phyloP scores from a whole-genome alignment of 306 rosid genomes.

The Geum urbanum region DNA sequence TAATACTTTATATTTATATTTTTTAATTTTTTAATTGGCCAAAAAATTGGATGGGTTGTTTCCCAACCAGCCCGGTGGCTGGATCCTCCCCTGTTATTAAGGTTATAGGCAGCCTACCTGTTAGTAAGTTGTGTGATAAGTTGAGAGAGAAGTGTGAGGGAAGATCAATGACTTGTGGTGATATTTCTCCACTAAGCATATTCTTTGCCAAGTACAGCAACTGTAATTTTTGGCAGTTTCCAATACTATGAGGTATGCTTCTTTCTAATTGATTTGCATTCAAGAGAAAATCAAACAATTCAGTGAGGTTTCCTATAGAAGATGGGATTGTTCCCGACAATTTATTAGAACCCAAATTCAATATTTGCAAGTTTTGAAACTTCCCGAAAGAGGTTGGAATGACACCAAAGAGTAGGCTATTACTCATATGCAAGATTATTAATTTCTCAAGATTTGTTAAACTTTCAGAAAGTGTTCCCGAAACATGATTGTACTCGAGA shows the following conservation, averaged over 20 bases:
- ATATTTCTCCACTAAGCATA: conserved; percentile 29
- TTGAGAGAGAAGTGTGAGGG: conserved; percentile 5
- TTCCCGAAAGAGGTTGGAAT: conserved; percentile 27
- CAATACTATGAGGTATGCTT: conserved; percentile 30
- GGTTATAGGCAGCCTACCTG: too few relatives aligned
- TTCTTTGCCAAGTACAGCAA: not conserved
- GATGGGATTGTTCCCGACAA: conserved; percentile 22
- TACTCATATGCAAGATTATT: not conserved
- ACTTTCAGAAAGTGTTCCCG: not conserved
- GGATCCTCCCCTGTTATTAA: too few relatives aligned
- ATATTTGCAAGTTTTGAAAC: conserved; percentile 12
- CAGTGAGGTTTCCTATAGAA: conserved; percentile 32
- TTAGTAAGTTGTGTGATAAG: conserved; percentile 32
- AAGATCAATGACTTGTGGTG: conserved; percentile 18
- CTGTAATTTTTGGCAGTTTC: conserved; percentile 22
- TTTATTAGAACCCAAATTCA: not conserved
- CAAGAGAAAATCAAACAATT: conserved; percentile 5
- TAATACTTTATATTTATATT: too few relatives aligned
- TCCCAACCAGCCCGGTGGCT: too few relatives aligned
- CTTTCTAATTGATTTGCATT: conserved; percentile 25
- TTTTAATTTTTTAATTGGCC: too few relatives aligned
- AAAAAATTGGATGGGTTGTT: too few relatives aligned
- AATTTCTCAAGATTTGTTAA: not conserved
- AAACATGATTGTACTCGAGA: not conserved
- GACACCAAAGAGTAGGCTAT: conserved; percentile 11